A percentile compares a stretch with the other conserved stretches of the same genome.
Conservation (phyloP, 2,329 filamentous ascomycete species). For the Aspergillus brunneoviolaceus region DNA sequence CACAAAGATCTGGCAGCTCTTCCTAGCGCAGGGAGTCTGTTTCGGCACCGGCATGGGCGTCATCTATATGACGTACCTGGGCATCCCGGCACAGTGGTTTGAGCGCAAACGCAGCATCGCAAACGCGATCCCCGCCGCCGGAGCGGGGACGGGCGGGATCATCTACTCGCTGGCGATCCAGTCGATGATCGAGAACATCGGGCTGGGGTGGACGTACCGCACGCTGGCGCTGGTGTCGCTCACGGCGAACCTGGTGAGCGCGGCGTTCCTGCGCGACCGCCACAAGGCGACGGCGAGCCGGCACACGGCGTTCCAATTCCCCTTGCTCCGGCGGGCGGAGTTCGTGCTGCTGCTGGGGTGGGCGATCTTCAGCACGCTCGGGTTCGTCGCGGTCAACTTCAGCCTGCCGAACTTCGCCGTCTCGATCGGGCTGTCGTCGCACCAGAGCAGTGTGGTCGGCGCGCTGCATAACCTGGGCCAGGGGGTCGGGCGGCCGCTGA, state of each 20-base stretch:
- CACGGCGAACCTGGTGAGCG: conserved; percentile 1
- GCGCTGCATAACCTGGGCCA: conserved; percentile 62
- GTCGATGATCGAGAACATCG: conserved; percentile 38
- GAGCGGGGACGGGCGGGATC: conserved; percentile 43
- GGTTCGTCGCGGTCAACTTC: conserved; percentile 62
- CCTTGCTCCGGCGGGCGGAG: not conserved
- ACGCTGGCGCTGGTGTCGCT: conserved; percentile 1
- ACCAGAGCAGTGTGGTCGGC: conserved; percentile 56
- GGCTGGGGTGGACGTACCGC: conserved; percentile 45
- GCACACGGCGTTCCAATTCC: not conserved
- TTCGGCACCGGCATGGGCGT: conserved; percentile 44
- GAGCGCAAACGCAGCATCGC: conserved; percentile 39
- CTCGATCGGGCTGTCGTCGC: conserved; percentile 54
- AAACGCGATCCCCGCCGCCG: conserved; percentile 41
- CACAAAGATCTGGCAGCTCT: conserved; percentile 41
- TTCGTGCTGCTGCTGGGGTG: not conserved
- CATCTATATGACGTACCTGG: conserved; percentile 40
- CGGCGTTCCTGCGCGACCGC: conserved; percentile 5
- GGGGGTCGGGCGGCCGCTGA: conserved; percentile 52
- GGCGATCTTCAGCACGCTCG: conserved; percentile 53
- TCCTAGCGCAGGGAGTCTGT: conserved; percentile 42
- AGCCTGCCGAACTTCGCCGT: conserved; percentile 60
- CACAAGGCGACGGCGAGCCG: not conserved
- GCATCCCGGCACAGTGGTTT: conserved; percentile 47
- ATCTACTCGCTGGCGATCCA: conserved; percentile 36